A percentile compares a stretch with the other conserved stretches of the same genome.
Conservation (phyloP, 371 early-diverging fungal species). For the Syncephalastrum sp. region DNA sequence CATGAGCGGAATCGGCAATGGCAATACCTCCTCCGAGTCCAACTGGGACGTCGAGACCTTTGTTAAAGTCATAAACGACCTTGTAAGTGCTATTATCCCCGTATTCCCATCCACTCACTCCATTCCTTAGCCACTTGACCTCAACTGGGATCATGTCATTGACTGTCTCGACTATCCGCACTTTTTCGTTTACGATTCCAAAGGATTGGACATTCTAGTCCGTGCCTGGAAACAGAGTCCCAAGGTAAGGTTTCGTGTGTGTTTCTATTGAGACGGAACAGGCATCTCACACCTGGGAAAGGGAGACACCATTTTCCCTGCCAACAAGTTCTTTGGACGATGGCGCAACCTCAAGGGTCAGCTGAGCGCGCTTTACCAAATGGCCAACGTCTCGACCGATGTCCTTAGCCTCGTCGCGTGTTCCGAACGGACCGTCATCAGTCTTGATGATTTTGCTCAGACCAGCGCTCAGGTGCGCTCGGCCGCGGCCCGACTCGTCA, state of each 20-base stretch:
- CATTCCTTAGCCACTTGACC: conserved; percentile 39
- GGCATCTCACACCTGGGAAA: neutral
- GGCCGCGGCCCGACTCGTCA: conserved; percentile 51
- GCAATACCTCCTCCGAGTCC: conserved; percentile 25
- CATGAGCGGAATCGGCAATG: conserved; percentile 46
- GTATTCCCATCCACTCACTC: conserved; percentile 1
- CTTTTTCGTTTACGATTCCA: conserved; percentile 61
- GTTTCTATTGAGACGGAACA: neutral
- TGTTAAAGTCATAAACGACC: conserved; percentile 51
- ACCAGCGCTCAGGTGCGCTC: conserved; percentile 47
- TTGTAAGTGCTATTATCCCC: conserved; percentile 37
- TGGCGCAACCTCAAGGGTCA: conserved; percentile 79
- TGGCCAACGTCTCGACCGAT: conserved; percentile 57
- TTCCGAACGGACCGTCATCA: conserved; percentile 51
- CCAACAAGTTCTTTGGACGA: conserved; percentile 67
- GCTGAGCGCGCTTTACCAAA: conserved; percentile 67
- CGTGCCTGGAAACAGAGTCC: conserved; percentile 62
- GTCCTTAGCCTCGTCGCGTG: conserved; percentile 49
- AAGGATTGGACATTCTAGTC: conserved; percentile 66
- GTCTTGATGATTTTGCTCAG: conserved; percentile 52
- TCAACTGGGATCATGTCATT: conserved; percentile 70
- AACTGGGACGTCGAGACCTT: conserved; percentile 75
- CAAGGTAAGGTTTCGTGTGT: conserved; percentile 39
- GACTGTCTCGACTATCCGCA: conserved; percentile 70
- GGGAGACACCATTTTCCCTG: conserved; percentile 58